Percentiles rank a stretch among this genome's conserved stretches.
phyloP scores from a whole-genome alignment of 2,329 filamentous ascomycete genomes.

The Monosporascus sp. region DNA sequence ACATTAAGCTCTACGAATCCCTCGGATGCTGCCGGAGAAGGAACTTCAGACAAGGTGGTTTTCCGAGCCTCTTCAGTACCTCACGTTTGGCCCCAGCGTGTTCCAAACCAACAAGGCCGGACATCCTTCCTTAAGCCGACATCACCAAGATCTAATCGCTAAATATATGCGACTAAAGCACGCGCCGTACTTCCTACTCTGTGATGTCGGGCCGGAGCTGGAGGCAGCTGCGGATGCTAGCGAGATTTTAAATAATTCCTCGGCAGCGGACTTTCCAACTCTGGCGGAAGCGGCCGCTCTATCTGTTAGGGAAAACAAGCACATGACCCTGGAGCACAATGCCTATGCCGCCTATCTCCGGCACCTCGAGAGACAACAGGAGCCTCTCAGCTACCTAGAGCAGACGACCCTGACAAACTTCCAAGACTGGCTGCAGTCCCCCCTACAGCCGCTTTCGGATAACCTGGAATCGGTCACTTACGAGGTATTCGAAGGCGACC shows the following conservation, averaged over 20 bases:
- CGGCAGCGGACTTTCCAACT: conserved; percentile 60
- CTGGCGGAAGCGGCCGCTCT: conserved; percentile 57
- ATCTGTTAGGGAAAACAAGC: conserved; percentile 34
- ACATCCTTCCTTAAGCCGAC: conserved; percentile 55
- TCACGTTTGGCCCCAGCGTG: conserved; percentile 48
- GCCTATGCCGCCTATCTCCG: conserved; percentile 72
- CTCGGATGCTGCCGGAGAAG: conserved; percentile 53
- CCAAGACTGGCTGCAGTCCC: conserved; percentile 95
- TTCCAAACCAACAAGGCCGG: conserved; percentile 59
- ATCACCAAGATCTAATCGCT: conserved; percentile 58
- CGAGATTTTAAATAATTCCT: conserved; percentile 28
- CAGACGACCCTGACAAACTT: conserved; percentile 49
- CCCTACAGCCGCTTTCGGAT: conserved; percentile 88
- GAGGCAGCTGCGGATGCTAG: conserved; percentile 27
- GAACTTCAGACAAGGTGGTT: conserved; percentile 65
- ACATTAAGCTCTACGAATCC: conserved; percentile 50
- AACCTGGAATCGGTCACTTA: conserved; percentile 97
- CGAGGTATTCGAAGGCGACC: conserved; percentile 97
- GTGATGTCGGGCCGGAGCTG: conserved; percentile 51
- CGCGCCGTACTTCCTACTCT: conserved; percentile 59
- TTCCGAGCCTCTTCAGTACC: conserved; percentile 60
- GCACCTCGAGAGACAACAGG: conserved; percentile 79
- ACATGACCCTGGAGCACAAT: conserved; percentile 31
- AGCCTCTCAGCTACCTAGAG: conserved; percentile 50
- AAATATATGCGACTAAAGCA: conserved; percentile 61